Evolutionary conservation across 2,329 filamentous ascomycete species (phyloP).

Genomic region (Apiospora aurea): DNA sequence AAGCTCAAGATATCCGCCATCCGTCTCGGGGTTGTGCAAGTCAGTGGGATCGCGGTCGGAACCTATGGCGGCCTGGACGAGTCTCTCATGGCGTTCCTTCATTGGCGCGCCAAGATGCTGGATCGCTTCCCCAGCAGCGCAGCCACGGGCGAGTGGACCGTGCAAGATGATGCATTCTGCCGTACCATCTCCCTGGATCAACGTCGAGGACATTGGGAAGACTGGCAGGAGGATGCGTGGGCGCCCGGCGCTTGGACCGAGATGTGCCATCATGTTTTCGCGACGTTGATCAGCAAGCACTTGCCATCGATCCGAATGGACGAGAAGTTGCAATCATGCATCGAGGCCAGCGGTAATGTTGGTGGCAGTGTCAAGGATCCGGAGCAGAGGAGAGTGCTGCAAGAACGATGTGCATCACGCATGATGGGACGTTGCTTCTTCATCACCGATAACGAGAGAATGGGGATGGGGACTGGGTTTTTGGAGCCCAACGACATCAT

Average conservation of each 20-base stretch:
- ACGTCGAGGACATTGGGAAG: no score
- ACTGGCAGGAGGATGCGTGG: background rate
- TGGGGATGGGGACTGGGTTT: conserved; percentile 44
- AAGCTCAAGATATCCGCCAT: background rate
- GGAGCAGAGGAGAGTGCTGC: conserved; percentile 26
- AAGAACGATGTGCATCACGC: conserved; percentile 29
- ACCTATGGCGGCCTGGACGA: conserved; percentile 39
- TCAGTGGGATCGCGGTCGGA: conserved; percentile 37
- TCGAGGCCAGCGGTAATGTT: no score
- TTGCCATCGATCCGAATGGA: background rate
- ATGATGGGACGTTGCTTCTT: conserved; percentile 39
- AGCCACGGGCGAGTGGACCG: background rate
- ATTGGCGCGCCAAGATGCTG: conserved; percentile 43
- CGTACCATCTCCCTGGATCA: background rate
- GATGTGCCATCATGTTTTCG: background rate
- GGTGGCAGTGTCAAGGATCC: background rate
- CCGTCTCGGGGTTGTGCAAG: fast-evolving
- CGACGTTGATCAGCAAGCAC: background rate
- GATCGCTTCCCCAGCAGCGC: background rate
- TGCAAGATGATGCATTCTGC: background rate
- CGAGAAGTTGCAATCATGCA: background rate
- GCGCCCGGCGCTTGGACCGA: background rate
- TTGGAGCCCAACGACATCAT: conserved; percentile 30
- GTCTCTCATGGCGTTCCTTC: conserved; percentile 46
- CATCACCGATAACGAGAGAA: conserved; percentile 32